These are phyloP conservation scores for Cardiosporidium cionae DNA, from an alignment of 169 alveolate genomes.

Conservation along the genomic window DNA sequence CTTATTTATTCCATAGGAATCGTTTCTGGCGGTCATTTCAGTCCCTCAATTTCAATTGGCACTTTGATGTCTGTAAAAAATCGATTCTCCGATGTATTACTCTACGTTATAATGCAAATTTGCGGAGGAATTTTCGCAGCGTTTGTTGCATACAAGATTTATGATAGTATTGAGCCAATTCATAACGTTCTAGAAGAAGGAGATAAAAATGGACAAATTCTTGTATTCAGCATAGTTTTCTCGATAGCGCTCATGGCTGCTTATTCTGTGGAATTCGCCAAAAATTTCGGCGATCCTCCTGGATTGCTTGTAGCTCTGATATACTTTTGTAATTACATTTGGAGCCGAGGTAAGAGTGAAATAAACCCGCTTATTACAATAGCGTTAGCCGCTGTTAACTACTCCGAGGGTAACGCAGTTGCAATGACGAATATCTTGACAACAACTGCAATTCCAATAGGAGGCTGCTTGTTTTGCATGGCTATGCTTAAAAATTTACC, in stretches of 20 bases:
- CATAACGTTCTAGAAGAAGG: neutral
- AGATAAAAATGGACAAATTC: neutral
- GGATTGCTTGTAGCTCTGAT: neutral
- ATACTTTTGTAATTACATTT: neutral
- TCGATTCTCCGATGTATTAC: neutral
- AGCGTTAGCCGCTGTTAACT: neutral
- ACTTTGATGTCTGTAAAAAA: neutral
- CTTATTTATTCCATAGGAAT: neutral
- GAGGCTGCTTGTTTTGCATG: neutral
- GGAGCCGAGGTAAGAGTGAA: neutral
- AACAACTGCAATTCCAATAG: neutral
- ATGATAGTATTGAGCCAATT: neutral
- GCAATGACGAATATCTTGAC: neutral
- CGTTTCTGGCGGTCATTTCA: neutral
- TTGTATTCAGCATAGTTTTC: neutral
- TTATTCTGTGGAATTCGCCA: neutral
- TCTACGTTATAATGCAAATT: neutral
- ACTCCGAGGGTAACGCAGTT: neutral
- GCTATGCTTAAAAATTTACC: neutral
- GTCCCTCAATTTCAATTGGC: neutral
- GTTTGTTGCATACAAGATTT: neutral
- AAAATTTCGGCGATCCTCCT: neutral
- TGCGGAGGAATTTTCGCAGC: neutral
- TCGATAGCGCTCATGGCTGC: neutral
- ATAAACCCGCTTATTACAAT: neutral